These are phyloP conservation scores for Malassezia globosa DNA, from an alignment of 1,284 basidiomycete genomes.

Conservation along the genomic window DNA sequence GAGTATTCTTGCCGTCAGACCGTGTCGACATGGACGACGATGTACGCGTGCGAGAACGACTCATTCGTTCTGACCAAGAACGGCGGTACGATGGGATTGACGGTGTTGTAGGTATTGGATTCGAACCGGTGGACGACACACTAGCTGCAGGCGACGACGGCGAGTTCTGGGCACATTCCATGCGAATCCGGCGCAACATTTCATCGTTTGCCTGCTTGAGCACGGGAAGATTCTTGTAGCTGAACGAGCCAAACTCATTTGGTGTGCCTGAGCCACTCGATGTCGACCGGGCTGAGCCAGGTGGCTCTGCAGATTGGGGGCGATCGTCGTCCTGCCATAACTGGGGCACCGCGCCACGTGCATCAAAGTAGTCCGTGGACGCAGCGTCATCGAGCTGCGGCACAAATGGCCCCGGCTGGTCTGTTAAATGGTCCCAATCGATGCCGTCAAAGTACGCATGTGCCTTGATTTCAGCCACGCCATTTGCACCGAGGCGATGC, in stretches of 20 bases:
- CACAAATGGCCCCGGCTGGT: constrained; percentile 82
- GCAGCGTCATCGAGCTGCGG: constrained; percentile 90
- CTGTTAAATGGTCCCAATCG: constrained; percentile 83
- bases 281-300: neutral
- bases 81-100: neutral
- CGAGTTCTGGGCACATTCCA: neutral
- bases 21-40: neutral
- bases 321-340: constrained; percentile 51
- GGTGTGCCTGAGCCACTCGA: neutral
- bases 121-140: neutral
- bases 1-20: neutral
- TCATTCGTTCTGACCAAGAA: neutral
- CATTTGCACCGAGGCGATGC: constrained; percentile 70
- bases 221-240: constrained; percentile 92
- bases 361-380: constrained; percentile 97
- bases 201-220: constrained; percentile 98
- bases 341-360: constrained; percentile 77
- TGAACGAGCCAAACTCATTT: constrained; percentile 91
- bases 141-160: constrained; percentile 1
- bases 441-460: constrained; percentile 84
- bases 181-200: constrained; percentile 74
- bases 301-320: constrained; percentile 49
- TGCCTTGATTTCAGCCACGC: constrained; percentile 80
- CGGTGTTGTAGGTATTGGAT: neutral
- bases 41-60: neutral